Evolutionary conservation across 495 filamentous ascomycete species (phyloP).

Genomic region (Cercophora samala): DNA sequence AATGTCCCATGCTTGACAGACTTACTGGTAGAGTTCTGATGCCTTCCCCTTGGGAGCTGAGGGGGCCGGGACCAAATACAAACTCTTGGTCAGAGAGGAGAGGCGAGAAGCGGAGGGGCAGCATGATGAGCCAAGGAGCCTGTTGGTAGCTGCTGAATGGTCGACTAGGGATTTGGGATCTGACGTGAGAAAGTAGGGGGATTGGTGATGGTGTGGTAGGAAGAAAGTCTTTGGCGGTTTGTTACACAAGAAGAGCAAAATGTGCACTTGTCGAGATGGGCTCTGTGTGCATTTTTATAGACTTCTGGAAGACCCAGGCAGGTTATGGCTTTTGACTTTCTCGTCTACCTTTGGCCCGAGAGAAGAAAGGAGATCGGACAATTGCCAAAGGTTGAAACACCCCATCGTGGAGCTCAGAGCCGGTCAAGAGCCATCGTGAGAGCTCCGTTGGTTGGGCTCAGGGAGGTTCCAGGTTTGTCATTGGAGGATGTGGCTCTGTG

Average conservation of each 20-base stretch:
- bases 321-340: neutral
- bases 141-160: neutral
- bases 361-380: neutral
- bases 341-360: constrained; percentile 2
- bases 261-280: neutral
- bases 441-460: neutral
- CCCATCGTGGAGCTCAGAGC: neutral
- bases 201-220: neutral
- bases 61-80: neutral
- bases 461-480: neutral
- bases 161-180: neutral
- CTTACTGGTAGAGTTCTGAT: constrained; percentile 14
- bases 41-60: constrained; percentile 5
- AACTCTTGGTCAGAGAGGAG: neutral
- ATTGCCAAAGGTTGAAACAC: neutral
- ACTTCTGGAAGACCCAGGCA: neutral
- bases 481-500: neutral
- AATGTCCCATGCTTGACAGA: neutral
- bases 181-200: neutral
- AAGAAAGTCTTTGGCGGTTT: neutral
- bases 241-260: neutral
- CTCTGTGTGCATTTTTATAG: neutral
- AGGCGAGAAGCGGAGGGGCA: neutral
- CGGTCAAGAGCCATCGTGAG: neutral
- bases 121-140: neutral